phyloP scores from a whole-genome alignment of 257 asterid species.

The Agastache rugosa region DNA sequence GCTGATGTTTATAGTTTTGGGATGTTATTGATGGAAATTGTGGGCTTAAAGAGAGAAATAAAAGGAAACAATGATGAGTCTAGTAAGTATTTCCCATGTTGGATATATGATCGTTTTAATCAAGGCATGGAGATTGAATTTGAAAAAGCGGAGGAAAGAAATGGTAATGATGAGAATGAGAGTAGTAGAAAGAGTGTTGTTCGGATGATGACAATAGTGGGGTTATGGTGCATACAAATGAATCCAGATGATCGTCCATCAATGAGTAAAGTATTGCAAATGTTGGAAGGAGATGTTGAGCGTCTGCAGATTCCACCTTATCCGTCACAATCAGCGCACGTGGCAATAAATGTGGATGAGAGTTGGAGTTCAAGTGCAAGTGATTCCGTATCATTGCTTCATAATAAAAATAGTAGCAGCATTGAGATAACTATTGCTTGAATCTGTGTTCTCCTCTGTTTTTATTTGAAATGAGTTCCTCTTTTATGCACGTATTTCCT shows the following conservation, averaged over 20 bases:
- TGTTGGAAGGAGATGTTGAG: no score
- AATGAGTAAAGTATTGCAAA: no score
- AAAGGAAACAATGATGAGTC: neutral
- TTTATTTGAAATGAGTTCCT: no score
- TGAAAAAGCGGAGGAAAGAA: neutral
- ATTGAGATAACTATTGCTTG: neutral
- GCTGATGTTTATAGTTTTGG: slow-evolving; percentile 42
- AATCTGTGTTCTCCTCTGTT: neutral
- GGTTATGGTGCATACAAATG: slow-evolving; percentile 24
- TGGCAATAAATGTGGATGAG: neutral
- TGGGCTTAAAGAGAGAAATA: slow-evolving; percentile 31
- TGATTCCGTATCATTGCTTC: neutral
- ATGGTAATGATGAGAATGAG: neutral
- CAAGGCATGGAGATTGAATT: slow-evolving; percentile 35
- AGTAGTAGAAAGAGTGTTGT: neutral
- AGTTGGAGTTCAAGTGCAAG: neutral
- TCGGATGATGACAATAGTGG: slow-evolving; percentile 17
- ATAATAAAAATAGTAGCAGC: neutral
- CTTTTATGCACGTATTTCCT: no score
- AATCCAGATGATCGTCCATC: neutral
- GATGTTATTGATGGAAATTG: slow-evolving; percentile 35
- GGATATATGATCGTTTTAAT: slow-evolving; percentile 33
- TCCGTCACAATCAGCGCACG: neutral
- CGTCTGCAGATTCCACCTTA: neutral
- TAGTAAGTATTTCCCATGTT: slow-evolving; percentile 14